phyloP scores from a whole-genome alignment of 2,329 filamentous ascomycete species.

The Colletotrichum destructivum region DNA sequence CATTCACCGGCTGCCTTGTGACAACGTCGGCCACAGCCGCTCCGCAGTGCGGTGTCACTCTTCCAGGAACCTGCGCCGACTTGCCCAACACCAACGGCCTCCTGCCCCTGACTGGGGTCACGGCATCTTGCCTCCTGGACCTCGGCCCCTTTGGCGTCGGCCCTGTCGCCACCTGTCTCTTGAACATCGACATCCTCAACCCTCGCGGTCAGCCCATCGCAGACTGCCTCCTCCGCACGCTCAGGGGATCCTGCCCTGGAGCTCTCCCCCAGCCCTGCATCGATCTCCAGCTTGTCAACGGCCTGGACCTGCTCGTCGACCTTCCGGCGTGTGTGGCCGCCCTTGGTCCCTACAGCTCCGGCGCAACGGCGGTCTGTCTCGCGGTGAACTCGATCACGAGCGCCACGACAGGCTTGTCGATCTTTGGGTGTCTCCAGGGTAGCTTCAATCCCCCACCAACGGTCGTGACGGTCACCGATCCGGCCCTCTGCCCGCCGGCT shows the following conservation, averaged over 20 bases:
- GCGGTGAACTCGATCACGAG: neutral
- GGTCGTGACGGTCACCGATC: neutral
- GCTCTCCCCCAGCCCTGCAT: neutral
- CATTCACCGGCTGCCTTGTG: neutral
- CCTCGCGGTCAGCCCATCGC: neutral
- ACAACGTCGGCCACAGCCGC: neutral
- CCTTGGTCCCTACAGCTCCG: neutral
- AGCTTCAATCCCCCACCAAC: neutral
- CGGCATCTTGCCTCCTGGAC: neutral
- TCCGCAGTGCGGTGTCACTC: neutral
- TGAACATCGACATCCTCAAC: neutral
- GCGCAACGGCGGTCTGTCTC: neutral
- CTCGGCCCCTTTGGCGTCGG: neutral
- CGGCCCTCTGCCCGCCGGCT: neutral
- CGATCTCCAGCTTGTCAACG: neutral
- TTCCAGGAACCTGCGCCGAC: neutral
- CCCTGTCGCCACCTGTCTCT: neutral
- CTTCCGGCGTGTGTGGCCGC: neutral
- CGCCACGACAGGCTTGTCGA: neutral
- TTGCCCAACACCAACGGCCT: neutral
- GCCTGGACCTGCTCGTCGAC: neutral
- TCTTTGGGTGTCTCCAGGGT: neutral
- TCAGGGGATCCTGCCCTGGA: neutral
- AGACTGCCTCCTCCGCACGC: neutral
- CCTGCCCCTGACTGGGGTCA: neutral